Conservation (phyloP, 768 basidiomycete species). For the Hirschioporus abietinus region DNA sequence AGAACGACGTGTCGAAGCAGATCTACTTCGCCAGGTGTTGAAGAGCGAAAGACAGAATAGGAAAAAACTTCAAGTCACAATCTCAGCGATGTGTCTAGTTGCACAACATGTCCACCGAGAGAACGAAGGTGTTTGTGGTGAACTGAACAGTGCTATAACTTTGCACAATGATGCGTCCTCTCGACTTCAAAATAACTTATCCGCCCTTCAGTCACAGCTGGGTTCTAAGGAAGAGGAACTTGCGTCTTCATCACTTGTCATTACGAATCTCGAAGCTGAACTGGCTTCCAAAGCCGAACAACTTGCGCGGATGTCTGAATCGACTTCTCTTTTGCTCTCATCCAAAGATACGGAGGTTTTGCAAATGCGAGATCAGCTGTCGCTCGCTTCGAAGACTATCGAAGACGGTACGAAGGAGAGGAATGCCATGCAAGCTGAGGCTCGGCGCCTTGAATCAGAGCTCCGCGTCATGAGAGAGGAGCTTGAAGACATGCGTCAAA, state of each 20-base stretch:
- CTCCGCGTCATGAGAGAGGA: conserved; percentile 48
- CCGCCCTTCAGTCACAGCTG: neutral
- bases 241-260: neutral
- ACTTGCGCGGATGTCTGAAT: neutral
- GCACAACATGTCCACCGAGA: neutral
- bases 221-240: neutral
- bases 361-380: conserved; percentile 16
- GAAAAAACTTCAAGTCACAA: neutral
- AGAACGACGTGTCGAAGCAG: conserved; percentile 20
- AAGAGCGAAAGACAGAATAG: neutral
- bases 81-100: neutral
- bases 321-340: neutral
- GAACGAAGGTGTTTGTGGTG: neutral
- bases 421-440: conserved; percentile 57
- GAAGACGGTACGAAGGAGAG: conserved; percentile 61
- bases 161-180: neutral
- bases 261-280: neutral
- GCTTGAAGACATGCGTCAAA: conserved; percentile 49
- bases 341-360: conserved; percentile 8
- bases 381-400: conserved; percentile 32
- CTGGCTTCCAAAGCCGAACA: neutral
- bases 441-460: conserved; percentile 59
- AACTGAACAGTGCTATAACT: neutral
- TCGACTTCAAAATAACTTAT: neutral
- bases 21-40: conserved; percentile 12